A percentile compares a stretch with the other conserved stretches of the same genome.
phyloP scores from a whole-genome alignment of 768 basidiomycete genomes.

The Boletales sp. region DNA sequence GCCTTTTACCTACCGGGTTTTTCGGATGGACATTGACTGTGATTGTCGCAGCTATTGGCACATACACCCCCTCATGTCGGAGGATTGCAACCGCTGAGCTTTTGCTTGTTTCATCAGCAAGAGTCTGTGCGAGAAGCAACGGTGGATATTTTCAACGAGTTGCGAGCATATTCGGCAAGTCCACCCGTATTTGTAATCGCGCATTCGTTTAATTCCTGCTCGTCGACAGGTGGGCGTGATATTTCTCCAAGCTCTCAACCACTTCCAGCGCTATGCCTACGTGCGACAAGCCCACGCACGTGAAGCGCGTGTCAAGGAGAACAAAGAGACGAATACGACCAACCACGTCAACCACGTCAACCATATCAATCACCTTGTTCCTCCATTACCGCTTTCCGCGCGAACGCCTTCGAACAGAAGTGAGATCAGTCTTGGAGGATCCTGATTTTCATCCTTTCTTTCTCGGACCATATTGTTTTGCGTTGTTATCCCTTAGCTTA shows the following conservation, averaged over 20 bases:
- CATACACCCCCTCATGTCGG: conserved; percentile 70
- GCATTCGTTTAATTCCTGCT: not conserved
- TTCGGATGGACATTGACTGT: not conserved
- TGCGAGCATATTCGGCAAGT: conserved; percentile 74
- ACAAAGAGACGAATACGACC: not conserved
- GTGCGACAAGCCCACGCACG: conserved; percentile 74
- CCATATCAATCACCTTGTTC: conserved; percentile 27
- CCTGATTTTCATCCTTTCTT: conserved; percentile 15
- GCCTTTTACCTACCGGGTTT: not conserved
- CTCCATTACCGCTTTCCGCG: conserved; percentile 30
- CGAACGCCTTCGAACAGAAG: conserved; percentile 46
- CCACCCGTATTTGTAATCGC: not conserved
- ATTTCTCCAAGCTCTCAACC: conserved; percentile 76
- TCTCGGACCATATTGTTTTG: too few species aligned
- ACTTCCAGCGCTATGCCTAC: conserved; percentile 87
- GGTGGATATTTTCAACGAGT: conserved; percentile 77
- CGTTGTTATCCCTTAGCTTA: conserved; percentile 18
- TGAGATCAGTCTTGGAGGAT: conserved; percentile 39
- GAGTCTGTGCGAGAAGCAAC: conserved; percentile 73
- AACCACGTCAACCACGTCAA: not conserved
- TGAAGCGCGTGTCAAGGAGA: conserved; percentile 42
- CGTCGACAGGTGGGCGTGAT: conserved; percentile 65
- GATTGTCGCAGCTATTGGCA: conserved; percentile 64
- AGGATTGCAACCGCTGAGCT: conserved; percentile 81
- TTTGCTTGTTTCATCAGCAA: conserved; percentile 87